A percentile compares a stretch with the other conserved stretches of the same genome.
Conservation (phyloP, 305 asterid genomes). For the Fraxinus sp. region DNA sequence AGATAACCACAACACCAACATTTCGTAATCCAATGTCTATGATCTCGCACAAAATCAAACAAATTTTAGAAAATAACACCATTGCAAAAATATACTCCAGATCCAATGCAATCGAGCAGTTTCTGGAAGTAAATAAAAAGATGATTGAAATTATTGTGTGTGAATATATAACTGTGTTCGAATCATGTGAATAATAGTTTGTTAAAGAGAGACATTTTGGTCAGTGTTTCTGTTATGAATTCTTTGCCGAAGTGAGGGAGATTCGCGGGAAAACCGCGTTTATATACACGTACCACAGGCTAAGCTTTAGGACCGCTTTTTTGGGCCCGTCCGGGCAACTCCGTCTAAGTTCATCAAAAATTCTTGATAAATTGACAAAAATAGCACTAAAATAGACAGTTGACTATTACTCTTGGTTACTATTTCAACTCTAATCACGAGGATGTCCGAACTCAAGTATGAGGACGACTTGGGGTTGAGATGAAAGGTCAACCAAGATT, state of each 20-base stretch:
- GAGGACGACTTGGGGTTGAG: not conserved
- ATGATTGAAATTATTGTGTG: not conserved
- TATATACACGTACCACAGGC: slow-evolving; percentile 20
- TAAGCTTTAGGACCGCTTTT: not conserved
- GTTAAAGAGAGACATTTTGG: not conserved
- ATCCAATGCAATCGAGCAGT: not conserved
- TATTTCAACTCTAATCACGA: not conserved
- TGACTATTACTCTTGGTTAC: not conserved
- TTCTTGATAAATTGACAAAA: not conserved
- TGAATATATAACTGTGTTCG: not conserved
- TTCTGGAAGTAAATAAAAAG: not conserved
- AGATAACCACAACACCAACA: slow-evolving; percentile 14
- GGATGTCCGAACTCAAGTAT: not conserved
- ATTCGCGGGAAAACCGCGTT: slow-evolving; percentile 47
- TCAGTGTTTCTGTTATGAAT: slow-evolving; percentile 12
- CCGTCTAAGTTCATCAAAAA: not conserved
- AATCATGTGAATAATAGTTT: not conserved
- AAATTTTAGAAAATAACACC: not conserved
- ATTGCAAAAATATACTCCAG: not conserved
- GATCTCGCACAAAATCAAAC: not conserved
- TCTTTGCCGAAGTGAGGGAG: not conserved
- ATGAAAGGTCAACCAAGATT: not conserved
- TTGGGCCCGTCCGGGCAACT: not conserved
- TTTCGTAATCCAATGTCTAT: not conserved
- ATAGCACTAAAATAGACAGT: not conserved